Percentiles rank a stretch among this genome's conserved stretches.
phyloP scores from a whole-genome alignment of 2,329 filamentous ascomycete species.

The Stagonosporopsis rhizophila region DNA sequence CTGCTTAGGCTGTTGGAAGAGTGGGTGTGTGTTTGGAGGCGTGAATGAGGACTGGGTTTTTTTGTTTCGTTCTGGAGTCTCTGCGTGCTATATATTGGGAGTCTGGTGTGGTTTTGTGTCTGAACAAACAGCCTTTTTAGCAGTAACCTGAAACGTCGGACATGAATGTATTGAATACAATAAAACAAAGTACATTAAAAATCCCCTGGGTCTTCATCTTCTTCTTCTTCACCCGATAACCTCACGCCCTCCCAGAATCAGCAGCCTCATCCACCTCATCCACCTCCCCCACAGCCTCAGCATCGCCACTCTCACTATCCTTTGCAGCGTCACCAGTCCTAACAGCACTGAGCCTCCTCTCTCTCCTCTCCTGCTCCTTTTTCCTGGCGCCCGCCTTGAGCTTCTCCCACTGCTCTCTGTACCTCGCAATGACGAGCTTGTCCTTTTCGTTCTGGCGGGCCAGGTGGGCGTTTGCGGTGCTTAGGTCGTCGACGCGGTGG shows the following conservation, averaged over 20 bases:
- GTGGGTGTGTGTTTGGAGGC: background rate
- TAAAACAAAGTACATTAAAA: too few species aligned
- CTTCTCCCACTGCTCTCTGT: conserved; percentile 72
- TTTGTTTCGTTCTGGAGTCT: conserved; percentile 3
- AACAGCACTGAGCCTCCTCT: conserved; percentile 23
- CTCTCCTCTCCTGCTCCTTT: conserved; percentile 41
- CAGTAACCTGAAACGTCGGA: too few species aligned
- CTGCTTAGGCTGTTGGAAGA: conserved; percentile 27
- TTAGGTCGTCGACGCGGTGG: conserved; percentile 57
- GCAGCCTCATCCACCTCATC: conserved; percentile 25
- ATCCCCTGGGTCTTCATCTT: too few species aligned
- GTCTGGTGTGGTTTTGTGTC: background rate
- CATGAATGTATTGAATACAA: too few species aligned
- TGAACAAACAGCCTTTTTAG: too few species aligned
- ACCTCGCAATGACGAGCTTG: conserved; percentile 61
- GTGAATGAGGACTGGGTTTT: background rate
- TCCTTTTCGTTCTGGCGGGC: conserved; percentile 68
- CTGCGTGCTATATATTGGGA: background rate
- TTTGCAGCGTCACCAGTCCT: conserved; percentile 24
- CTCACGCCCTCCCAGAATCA: conserved; percentile 28
- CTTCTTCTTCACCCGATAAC: too few species aligned
- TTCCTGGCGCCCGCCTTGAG: conserved; percentile 67
- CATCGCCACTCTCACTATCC: conserved; percentile 27
- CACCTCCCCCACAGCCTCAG: conserved; percentile 14
- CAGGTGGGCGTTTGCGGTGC: conserved; percentile 66